A percentile compares a stretch with the other conserved stretches of the same genome.
phyloP scores from a whole-genome alignment of 441 rosid genomes.

The Rhodomyrtus psidioides region DNA sequence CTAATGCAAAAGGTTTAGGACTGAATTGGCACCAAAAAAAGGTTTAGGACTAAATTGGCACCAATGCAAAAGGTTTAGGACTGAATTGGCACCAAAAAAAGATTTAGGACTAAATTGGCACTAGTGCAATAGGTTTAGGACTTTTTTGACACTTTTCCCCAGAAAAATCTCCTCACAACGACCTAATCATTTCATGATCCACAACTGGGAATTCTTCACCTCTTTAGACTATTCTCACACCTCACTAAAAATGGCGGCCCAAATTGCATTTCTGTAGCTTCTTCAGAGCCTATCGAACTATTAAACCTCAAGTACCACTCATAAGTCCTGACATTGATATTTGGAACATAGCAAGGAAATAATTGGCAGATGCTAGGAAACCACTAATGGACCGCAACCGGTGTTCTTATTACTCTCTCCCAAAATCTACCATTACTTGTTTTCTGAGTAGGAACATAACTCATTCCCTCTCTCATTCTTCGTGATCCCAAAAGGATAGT shows the following conservation, averaged over 20 bases:
- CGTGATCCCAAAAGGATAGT: background rate
- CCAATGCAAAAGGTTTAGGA: no score
- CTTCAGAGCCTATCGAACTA: background rate
- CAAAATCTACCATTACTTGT: background rate
- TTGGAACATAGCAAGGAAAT: background rate
- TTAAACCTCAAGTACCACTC: background rate
- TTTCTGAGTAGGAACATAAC: background rate
- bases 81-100: no score
- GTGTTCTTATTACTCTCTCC: background rate
- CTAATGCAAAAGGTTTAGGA: no score
- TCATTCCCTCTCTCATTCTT: background rate
- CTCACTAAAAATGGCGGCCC: background rate
- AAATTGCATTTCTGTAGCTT: background rate
- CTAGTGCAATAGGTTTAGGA: no score
- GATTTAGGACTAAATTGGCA: no score
- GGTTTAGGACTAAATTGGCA: no score
- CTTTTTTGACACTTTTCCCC: no score
- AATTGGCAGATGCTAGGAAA: background rate
- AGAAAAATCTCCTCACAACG: background rate
- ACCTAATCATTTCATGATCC: background rate
- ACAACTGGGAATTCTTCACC: background rate
- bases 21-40: no score
- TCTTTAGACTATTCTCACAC: background rate
- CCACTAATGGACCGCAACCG: background rate
- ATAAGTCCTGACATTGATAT: background rate